A percentile compares a stretch with the other conserved stretches of the same genome.
Conservation (phyloP, 108 stramenopile genomes). For the Schizochytrium sp. region DNA sequence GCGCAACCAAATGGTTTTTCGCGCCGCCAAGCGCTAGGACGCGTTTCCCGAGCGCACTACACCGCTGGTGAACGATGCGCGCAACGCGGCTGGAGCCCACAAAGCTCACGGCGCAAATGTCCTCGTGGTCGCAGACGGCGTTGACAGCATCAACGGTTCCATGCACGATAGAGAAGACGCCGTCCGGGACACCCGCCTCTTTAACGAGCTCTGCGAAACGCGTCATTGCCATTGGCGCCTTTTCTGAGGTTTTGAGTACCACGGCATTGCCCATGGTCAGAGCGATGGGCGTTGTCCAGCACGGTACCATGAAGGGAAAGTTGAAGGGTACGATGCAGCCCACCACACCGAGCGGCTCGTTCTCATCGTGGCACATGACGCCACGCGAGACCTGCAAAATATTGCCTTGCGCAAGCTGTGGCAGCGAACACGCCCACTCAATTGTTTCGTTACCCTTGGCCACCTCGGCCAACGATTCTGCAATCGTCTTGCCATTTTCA, state of each 20-base stretch:
- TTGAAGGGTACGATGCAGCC: slow-evolving; percentile 85
- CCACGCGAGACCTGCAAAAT: slow-evolving; percentile 61
- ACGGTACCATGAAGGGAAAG: slow-evolving; percentile 88
- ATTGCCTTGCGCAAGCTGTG: slow-evolving; percentile 74
- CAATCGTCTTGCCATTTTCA: slow-evolving; percentile 91
- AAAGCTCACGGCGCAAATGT: slow-evolving; percentile 72
- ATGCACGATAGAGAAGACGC: slow-evolving; percentile 46
- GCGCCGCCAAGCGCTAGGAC: slow-evolving; percentile 86
- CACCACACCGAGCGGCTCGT: slow-evolving; percentile 84
- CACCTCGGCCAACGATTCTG: slow-evolving; percentile 84
- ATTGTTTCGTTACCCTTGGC: slow-evolving; percentile 97
- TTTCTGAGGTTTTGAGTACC: slow-evolving; percentile 71
- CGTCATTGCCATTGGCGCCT: slow-evolving; percentile 32
- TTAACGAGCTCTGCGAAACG: slow-evolving; percentile 31
- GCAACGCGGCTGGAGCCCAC: slow-evolving; percentile 83
- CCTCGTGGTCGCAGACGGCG: slow-evolving; percentile 35
- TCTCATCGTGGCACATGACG: slow-evolving; percentile 67
- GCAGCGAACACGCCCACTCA: slow-evolving; percentile 85
- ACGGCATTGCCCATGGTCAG: slow-evolving; percentile 81
- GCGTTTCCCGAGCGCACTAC: slow-evolving; percentile 67
- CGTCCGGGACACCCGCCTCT: slow-evolving; percentile 41
- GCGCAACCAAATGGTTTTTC: slow-evolving; percentile 89
- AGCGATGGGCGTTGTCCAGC: slow-evolving; percentile 93
- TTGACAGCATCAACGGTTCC: slow-evolving; percentile 34
- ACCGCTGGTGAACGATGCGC: slow-evolving; percentile 61